phyloP scores from a whole-genome alignment of 2,329 filamentous ascomycete genomes.

The Xylogone sp. region DNA sequence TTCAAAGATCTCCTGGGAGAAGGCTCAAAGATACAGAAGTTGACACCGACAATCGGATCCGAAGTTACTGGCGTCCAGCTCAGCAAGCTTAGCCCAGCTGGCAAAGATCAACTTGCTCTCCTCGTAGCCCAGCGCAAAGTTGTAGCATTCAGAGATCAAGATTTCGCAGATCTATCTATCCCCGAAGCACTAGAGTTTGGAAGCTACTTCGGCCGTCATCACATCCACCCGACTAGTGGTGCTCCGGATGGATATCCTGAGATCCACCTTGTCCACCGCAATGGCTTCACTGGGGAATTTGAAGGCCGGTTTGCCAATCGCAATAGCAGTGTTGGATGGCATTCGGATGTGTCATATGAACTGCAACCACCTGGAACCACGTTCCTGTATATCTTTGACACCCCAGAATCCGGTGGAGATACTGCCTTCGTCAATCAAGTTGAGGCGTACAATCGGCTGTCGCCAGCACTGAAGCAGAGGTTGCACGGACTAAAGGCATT shows the following conservation, averaged over 20 bases:
- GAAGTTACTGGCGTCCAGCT: slow-evolving; percentile 71
- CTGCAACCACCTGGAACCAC: slow-evolving; percentile 85
- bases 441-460: slow-evolving; percentile 77
- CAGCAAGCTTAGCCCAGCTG: slow-evolving; percentile 61
- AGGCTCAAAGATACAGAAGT: slow-evolving; percentile 48
- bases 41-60: slow-evolving; percentile 71
- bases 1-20: slow-evolving; percentile 65
- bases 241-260: slow-evolving; percentile 70
- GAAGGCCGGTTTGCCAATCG: slow-evolving; percentile 62
- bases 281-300: slow-evolving; percentile 57
- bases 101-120: slow-evolving; percentile 73
- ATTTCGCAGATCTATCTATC: slow-evolving; percentile 68
- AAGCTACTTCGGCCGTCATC: slow-evolving; percentile 74
- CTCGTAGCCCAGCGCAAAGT: slow-evolving; percentile 76
- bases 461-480: slow-evolving; percentile 72
- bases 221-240: slow-evolving; percentile 77
- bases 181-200: slow-evolving; percentile 65
- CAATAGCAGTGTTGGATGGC: slow-evolving; percentile 83
- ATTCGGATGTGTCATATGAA: slow-evolving; percentile 86
- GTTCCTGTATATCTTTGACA: slow-evolving; percentile 84
- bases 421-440: slow-evolving; percentile 78
- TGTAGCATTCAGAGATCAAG: slow-evolving; percentile 73
- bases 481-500: slow-evolving; percentile 77
- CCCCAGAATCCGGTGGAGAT: slow-evolving; percentile 75
- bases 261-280: slow-evolving; percentile 75